Evolutionary conservation across 805 yeast genomes (phyloP), one percentile per base, ranked within the genome.

Genomic region (Kazachstania taianensis): DNA sequence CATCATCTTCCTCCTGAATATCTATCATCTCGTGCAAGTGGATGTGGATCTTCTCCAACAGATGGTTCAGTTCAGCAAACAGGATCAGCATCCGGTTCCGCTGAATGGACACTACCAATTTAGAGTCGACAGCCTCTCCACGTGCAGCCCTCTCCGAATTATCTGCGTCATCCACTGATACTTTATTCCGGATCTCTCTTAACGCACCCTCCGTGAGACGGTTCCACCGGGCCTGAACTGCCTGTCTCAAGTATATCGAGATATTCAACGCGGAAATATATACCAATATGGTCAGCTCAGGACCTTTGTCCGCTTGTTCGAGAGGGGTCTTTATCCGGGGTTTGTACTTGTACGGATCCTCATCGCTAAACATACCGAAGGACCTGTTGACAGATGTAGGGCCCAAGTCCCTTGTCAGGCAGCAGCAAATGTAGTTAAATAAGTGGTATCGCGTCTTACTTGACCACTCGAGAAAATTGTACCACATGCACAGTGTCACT

Each of bases 401-500:
- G 0, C 94, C 94, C 36, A 86, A 59, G 53, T 86, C 96, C 46
- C 75, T 79, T 2, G 81, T 69, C 57, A 86, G 64, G 4, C 80
- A 66, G 10, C 78, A 73, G 35, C 86, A 75, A 16, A 83, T 62
- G 10, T 73, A 63, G 37, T 75, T 73, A 43, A 83, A 67, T 35
- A 84, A 62, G 52, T 82, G 92, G 44, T 78, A 77, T 32, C 94
- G 72, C 39, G 94, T 73, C 46, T 81, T 81, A 43, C 77, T 81
- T 44, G 82, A 81, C 46, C 82, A 63, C 55, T 84, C 95, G 0
- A 94, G 82, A 4, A 83, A 72, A 44, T 81, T 82, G 52, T 84
- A 85, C 94, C 94, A 86, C 20, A 78, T 56, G 18, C 81, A 70
- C 35, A 81, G 62, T 5, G 82, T 49, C 14, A 81, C 51, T 33